Base-by-base conservation (phyloP, 768 basidiomycete species). In the Phylloporus sp. region DNA sequence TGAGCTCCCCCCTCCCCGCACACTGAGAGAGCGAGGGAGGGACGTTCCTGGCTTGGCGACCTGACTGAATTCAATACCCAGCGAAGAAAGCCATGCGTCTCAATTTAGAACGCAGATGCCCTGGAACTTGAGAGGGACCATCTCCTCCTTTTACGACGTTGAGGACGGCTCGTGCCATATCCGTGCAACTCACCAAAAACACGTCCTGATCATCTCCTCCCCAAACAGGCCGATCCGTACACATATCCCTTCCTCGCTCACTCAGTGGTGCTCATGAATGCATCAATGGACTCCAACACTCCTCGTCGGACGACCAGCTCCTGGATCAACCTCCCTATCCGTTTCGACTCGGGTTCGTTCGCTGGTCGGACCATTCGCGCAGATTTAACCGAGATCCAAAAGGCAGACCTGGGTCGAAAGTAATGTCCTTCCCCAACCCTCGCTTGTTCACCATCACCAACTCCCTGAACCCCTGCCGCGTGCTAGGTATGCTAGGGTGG, bases 331-430 rank as follows among this genome's bases (percentile, higher is more conserved):
- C 56, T 55, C 36, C 82, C 82, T 5, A 80, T 85, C 40, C 72
- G 71, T 53, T 88, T 82, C 59, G 67, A 66, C 15, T 69, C 72
- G 47, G 88, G 86, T 35, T 82, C 81, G 56, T 84, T 87, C 64
- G 70, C 76, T 40, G 85, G 84, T 23, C 73, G 57, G 50, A 76
- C 73, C 24, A 69, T 85, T 31, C 80, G 79, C 35, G 73, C 77
- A 35, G 77, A 82, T 59, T 71, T 83, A 55, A 57, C 72, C 42
- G 86, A 85, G 64, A 64, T 84, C 28, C 86, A 87, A 66, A 82
- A 84, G 60, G 83, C 86, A 12, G 76, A 84, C 63, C 63, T 81
- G 39, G 86, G 85, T 20, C 72, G 86, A 65, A 87, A 86, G 86
- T 80, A 68, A 58, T 66, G 65, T 51, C 20, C 32, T 34, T 42